Base-by-base conservation (phyloP, 176 grass and related monocot genomes). In the Avena sativa region DNA sequence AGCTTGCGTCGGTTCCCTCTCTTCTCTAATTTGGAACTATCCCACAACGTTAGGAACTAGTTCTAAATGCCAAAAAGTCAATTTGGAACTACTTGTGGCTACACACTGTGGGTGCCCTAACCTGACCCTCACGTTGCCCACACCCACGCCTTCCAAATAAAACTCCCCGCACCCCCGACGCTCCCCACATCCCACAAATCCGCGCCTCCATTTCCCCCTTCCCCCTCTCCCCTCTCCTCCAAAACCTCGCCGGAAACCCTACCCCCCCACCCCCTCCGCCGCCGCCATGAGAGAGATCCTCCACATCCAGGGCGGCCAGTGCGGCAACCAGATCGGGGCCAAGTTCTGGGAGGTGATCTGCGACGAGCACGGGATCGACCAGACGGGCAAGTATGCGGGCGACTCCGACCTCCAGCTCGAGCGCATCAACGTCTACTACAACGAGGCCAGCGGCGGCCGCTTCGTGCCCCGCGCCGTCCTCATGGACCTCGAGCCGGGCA, bases 381-480 rank as follows among this genome's bases (percentile, higher is more conserved):
- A 87, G n/a, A 90, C 90, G 2, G 93, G 93, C 38, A 83, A 79
- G 73, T 95, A 92, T 51, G 23, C 89, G 11, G 90, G 90, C 43
- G 93, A 95, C 43, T 86, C 93, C 44, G 93, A 95, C 81, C 90
- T 97, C 43, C 93, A 97, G 74, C 87, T 98, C 71, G 95, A 98
- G 91, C 93, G 93, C 44, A 95, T 98, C 87, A 98, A 98, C 64
- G 95, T 98, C 67, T 98, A 98, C 89, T 98, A 98, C 86, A 98
- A 98, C 57, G 95, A 98, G 89, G 95, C 95, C 26, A 87, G 81
- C 80, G 78, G 91, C 0, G 87, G 89, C 1, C 75, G 91, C 2
- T 98, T 43, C 66, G 95, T 97, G 9, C 95, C 93, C 51, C 95
- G 93, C 65, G 95, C 93, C 9, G 95, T 97, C 82, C 95, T 97